Base-by-base conservation (phyloP, 2,329 filamentous ascomycete genomes). In the Chalara sp. region DNA sequence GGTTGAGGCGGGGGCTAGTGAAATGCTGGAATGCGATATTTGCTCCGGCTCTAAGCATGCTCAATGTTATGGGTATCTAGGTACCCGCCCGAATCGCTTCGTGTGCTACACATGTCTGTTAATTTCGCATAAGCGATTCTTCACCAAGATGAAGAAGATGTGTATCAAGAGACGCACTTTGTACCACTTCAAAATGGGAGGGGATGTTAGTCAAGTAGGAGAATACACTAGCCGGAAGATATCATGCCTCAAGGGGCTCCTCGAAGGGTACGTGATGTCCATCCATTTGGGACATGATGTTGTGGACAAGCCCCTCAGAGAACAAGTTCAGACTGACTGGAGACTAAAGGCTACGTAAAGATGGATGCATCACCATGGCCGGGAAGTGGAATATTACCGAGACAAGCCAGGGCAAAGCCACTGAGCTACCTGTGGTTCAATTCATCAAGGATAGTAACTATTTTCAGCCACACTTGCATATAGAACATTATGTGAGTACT, bases 41-140 rank as follows among this genome's bases (percentile, higher is more conserved):
- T 62, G 60, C 46, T 21, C 42, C 5, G 49, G 52, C 7, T 53
- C 33, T 13, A 51, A 50, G n/a, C 60, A 62, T 40, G 35, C 45
- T 35, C 49, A 51, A 39, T 62, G 60, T 37, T 61, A 62, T 50
- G 60, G 59, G 8, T 60, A 58, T 44, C 43, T 53, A n/a, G 47
- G 53, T 33, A 21, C 31, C 12, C 40, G 6, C 42, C 40, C 6
- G 28, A 32, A 28, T 28, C 51, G 11, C 21, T 46, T 53, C 8
- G 39, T 51, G 13, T 61, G 59, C 30, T 61, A 61, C 43, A 43
- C 48, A 6, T 61, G 59, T 39, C 47, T 61, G 7, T 47, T 57
- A 5, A 28, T 43, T 6, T 44, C 45, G 31, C 32, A 50, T 31
- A 30, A 32, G 3, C 46, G 32, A 10, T 28, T 48, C 10, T 32